Conservation (phyloP, 2,329 filamentous ascomycete genomes). For the Aspergillus neoniger region DNA sequence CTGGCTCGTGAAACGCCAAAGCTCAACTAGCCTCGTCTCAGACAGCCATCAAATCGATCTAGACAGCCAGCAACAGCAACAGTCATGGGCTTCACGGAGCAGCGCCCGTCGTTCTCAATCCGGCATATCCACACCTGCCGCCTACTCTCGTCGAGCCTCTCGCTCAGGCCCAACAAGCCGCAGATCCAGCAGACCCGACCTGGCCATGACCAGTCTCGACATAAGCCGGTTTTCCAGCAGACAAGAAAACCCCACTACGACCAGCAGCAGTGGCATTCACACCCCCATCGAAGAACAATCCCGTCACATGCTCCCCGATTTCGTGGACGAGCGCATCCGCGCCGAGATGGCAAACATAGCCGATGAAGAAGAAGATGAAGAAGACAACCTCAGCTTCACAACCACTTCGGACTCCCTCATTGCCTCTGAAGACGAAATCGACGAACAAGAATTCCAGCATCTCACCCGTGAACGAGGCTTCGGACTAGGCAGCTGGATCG, state of each 20-base stretch:
- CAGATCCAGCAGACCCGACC: slow-evolving; percentile 29
- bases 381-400: slow-evolving; percentile 1
- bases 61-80: slow-evolving; percentile 14
- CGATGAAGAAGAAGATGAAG: slow-evolving; percentile 11
- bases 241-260: neutral
- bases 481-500: slow-evolving; percentile 59
- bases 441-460: slow-evolving; percentile 56
- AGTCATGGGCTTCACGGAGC: slow-evolving; percentile 19
- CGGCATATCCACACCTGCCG: slow-evolving; percentile 39
- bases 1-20: slow-evolving; percentile 60
- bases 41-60: slow-evolving; percentile 39
- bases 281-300: slow-evolving; percentile 12
- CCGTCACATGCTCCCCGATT: slow-evolving; percentile 46
- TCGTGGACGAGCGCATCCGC: slow-evolving; percentile 49
- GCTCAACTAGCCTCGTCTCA: slow-evolving; percentile 55
- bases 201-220: slow-evolving; percentile 22
- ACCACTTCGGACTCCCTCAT: slow-evolving; percentile 3
- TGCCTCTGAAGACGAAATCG: slow-evolving; percentile 37
- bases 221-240: slow-evolving; percentile 9
- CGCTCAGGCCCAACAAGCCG: slow-evolving; percentile 36
- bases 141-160: slow-evolving; percentile 34
- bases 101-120: slow-evolving; percentile 35
- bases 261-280: neutral
- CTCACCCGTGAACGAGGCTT: slow-evolving; percentile 56
- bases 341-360: slow-evolving; percentile 40